phyloP scores from a whole-genome alignment of 106 monocot genomes.

The Iris macrosiphon region DNA sequence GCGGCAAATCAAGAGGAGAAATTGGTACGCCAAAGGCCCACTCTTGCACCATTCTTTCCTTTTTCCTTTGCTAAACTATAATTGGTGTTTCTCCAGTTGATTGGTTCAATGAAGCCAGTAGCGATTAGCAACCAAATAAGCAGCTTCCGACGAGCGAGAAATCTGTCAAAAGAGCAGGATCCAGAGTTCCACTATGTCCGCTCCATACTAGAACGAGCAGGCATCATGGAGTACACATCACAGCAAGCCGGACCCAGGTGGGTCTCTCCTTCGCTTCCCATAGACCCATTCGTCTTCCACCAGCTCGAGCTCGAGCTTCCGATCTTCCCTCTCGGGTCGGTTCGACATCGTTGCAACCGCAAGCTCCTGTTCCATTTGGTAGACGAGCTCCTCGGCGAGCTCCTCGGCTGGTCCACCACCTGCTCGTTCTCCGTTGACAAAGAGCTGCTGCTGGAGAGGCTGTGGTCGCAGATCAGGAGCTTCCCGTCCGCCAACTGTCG shows the following conservation, averaged over 20 bases:
- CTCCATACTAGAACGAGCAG: conserved; percentile 44
- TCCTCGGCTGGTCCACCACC: conserved; percentile 2
- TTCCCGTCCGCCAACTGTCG: conserved; percentile 46
- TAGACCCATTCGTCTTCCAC: conserved; percentile 77
- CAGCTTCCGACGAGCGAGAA: too few relatives aligned
- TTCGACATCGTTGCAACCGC: conserved; percentile 70
- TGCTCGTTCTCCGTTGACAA: too few relatives aligned
- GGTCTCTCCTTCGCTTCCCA: conserved; percentile 44
- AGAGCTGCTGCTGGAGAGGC: conserved; percentile 10
- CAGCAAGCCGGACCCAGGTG: conserved; percentile 16
- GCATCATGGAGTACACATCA: conserved; percentile 10
- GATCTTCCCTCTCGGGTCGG: conserved; percentile 3
- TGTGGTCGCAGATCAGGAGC: conserved; percentile 36
- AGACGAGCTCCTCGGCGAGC: conserved; percentile 53
- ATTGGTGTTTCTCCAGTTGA: too few relatives aligned
- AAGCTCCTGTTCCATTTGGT: conserved; percentile 79
- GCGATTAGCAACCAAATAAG: too few relatives aligned
- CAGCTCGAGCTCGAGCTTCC: conserved; percentile 57
- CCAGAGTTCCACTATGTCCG: conserved; percentile 44
- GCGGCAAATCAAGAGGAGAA: too few relatives aligned
- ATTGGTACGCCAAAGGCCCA: too few relatives aligned
- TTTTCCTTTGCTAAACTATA: too few relatives aligned
- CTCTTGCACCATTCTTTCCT: too few relatives aligned
- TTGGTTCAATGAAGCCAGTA: too few relatives aligned
- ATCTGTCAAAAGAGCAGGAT: conserved; percentile 27